Evolutionary conservation across 1,139 yeast genomes (phyloP).

Genomic region (Saccharomycopsis crataegensis): DNA sequence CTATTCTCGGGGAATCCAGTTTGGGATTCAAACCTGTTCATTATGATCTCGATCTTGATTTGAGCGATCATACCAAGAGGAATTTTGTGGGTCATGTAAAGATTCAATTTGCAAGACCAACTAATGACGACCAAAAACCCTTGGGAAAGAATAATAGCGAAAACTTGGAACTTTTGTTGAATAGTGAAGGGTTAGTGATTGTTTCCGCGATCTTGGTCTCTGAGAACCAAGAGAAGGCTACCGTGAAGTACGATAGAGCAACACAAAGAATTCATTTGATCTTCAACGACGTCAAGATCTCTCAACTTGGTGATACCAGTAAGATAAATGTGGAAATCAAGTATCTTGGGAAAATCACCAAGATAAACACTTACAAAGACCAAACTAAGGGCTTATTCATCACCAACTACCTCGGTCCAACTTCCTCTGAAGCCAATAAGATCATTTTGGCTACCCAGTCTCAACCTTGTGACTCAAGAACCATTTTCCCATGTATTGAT

Average conservation of each 20-base stretch:
- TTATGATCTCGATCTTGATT: constrained; percentile 36
- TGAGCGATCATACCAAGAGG: constrained; percentile 42
- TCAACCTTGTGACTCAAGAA: constrained; percentile 58
- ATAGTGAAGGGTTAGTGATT: constrained; percentile 38
- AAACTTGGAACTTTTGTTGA: constrained; percentile 32
- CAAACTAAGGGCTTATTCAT: constrained; percentile 60
- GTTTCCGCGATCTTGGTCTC: constrained; percentile 25
- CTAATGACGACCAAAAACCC: not conserved
- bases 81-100: constrained; percentile 45
- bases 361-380: constrained; percentile 50
- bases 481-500: constrained; percentile 59
- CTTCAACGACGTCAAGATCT: constrained; percentile 15
- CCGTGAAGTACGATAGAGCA: constrained; percentile 34
- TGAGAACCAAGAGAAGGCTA: constrained; percentile 26
- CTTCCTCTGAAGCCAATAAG: constrained; percentile 33
- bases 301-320: constrained; percentile 17
- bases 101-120: constrained; percentile 24
- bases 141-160: constrained; percentile 22
- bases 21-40: constrained; percentile 10
- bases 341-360: constrained; percentile 50
- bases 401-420: constrained; percentile 38
- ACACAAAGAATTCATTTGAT: constrained; percentile 31
- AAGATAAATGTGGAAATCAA: constrained; percentile 22
- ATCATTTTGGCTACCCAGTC: constrained; percentile 59
- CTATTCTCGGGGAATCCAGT: not conserved